These are phyloP conservation scores for Didymosphaeria variabile DNA, from an alignment of 2,329 filamentous ascomycete species.

Conservation along the genomic window DNA sequence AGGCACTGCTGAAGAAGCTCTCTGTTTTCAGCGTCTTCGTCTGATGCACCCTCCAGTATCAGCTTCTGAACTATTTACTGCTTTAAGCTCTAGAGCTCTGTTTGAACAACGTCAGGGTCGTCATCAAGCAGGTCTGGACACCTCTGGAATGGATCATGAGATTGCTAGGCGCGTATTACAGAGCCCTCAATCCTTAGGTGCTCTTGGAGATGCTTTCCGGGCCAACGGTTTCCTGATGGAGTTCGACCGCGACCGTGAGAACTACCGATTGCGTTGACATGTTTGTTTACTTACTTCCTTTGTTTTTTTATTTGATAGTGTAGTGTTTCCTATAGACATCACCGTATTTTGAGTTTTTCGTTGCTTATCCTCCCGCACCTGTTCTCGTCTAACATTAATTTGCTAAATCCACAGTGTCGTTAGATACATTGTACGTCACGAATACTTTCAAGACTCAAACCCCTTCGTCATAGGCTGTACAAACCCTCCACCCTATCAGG, in stretches of 20 bases:
- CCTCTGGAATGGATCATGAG: conserved; percentile 6
- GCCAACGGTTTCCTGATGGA: not conserved
- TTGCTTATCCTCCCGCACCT: too few species aligned
- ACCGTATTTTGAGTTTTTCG: too few species aligned
- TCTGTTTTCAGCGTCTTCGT: not conserved
- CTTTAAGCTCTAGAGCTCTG: not conserved
- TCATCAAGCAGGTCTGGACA: conserved; percentile 10
- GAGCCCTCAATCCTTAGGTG: not conserved
- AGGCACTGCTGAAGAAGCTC: not conserved
- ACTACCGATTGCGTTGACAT: not conserved
- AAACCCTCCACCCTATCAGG: too few species aligned
- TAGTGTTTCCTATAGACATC: not conserved
- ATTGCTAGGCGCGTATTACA: not conserved
- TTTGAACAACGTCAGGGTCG: conserved; percentile 1
- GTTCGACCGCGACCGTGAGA: not conserved
- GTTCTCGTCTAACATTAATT: too few species aligned
- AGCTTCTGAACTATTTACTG: not conserved
- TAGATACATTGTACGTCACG: too few species aligned
- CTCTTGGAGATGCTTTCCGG: not conserved
- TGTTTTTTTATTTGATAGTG: not conserved
- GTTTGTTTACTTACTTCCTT: not conserved
- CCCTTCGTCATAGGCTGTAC: too few species aligned
- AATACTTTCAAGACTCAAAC: too few species aligned
- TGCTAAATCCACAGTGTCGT: too few species aligned
- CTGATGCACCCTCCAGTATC: not conserved